Base-by-base conservation (phyloP, 495 filamentous ascomycete species). In the Acidomyces sp. region DNA sequence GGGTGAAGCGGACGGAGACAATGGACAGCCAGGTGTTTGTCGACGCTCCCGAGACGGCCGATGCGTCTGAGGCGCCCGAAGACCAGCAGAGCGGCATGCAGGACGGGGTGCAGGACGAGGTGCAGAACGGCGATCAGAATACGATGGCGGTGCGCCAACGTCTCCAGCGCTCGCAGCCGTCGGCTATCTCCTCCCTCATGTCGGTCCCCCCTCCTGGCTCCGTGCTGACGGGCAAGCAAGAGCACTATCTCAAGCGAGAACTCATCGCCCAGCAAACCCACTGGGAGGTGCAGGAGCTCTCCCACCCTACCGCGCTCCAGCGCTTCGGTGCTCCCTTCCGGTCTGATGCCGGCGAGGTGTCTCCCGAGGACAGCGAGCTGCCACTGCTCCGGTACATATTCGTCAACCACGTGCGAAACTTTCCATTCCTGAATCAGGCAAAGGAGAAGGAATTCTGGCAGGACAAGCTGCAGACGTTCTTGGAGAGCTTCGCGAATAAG, bases 361-460 rank as follows among this genome's bases (percentile, higher is more conserved):
- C 83, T 9, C 90, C 90, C 4, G 72, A 94, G 13, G 92, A 97
- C 56, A 93, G 84, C 7, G 90, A 97, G 47, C 69, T 97, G 10
- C 90, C 90, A 16, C 82, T 96, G 37, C 68, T 97, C 41, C 75
- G 90, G 44, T 96, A 93, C 59, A 93, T 96, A 54, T 97, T 97
- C 61, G 92, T 96, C 30, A 82, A 96, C 55, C 86, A 96, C 75
- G 75, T 97, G 44, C 82, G 90, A 41, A 93, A 96, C 49, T 97
- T 97, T 49, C 90, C 90, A 0, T 97, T 97, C 56, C 71, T 97
- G 37, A 84, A 96, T 58, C 80, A 86, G 68, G 90, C 90, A 18
- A 80, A 74, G 47, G 90, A 97, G 70, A 93, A 94, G 70, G 88
- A 97, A 59, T 97, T 97, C 53, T 97, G 90, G 90, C 90, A 97